Evolutionary conservation across 345 rosid species (phyloP).

Genomic region (Xanthoceras sorbifolium): DNA sequence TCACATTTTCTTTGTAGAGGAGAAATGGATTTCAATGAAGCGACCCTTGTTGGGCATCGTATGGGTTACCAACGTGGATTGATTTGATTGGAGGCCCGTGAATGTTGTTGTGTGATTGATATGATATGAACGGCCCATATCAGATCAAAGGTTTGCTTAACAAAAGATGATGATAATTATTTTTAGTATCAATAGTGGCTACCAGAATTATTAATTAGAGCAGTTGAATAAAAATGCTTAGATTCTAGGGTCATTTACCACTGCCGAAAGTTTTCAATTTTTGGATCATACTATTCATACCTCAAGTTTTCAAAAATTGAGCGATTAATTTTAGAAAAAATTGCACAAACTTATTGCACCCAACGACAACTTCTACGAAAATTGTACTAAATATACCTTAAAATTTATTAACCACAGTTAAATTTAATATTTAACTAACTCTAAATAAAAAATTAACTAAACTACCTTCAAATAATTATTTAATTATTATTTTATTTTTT

Average conservation of each 20-base stretch:
- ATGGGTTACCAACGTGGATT: background rate
- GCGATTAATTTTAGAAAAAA: no score
- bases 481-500: no score
- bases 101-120: background rate
- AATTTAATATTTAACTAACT: no score
- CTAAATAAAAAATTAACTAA: no score
- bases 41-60: background rate
- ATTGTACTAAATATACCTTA: no score
- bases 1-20: constrained; percentile 2
- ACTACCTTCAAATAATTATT: no score
- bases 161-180: background rate
- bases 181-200: background rate
- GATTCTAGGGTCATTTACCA: background rate
- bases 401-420: no score
- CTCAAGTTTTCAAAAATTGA: background rate
- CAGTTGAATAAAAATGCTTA: background rate
- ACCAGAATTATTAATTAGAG: background rate
- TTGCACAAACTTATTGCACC: no score
- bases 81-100: background rate
- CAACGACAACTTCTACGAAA: no score
- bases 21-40: background rate
- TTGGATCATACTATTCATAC: no score
- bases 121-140: background rate
- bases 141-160: background rate
- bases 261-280: background rate